Evolutionary conservation across 257 asterid species (phyloP), one percentile per base, ranked within the genome.

Genomic region (Verbena officinalis): DNA sequence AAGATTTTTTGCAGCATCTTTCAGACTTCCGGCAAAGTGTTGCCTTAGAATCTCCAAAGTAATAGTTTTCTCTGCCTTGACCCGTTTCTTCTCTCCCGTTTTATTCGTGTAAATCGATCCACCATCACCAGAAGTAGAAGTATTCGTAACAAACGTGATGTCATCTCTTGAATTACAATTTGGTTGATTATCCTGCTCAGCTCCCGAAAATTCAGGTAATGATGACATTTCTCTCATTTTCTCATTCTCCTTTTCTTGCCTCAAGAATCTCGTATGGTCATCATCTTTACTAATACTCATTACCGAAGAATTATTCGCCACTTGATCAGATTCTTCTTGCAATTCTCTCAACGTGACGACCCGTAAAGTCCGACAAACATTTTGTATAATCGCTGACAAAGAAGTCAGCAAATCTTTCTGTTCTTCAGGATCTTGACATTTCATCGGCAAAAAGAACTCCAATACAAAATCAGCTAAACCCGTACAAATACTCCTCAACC

Each of bases 11-110:
- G 98, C 98, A 63, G 98, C 98, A 71, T 93, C 98, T 78, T 90
- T 90, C 38, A 93, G 86, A 81, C 95, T 93, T 55, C 96, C 96
- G 11, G 98, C 87, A 70, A 93, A 93, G 73, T 93, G 90, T 74
- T 86, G 95, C 78, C 80, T 84, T 54, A 93, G 95, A 73, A 85
- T 83, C 77, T 93, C 80, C 83, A 90, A 71, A 21, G 97, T 89
- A 33, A 87, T 86, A 22, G 84, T 77, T 69, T 84, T 82, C 76
- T 93, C 94, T 1, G 89, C 84, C 73, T 87, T 93, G 54, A 71
- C 65, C 9, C 94, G 91, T 55, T 82, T 81, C 66, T 82, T 87
- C 63, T 85, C 95, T 9, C 83, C 80, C 0, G 75, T 57, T 72
- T 61, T 79, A 70, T 69, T 73, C 1, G 58, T 65, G 64, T 70